These are phyloP conservation scores for Astragalus membranaceus DNA, from an alignment of 306 rosid species.

Conservation along the genomic window DNA sequence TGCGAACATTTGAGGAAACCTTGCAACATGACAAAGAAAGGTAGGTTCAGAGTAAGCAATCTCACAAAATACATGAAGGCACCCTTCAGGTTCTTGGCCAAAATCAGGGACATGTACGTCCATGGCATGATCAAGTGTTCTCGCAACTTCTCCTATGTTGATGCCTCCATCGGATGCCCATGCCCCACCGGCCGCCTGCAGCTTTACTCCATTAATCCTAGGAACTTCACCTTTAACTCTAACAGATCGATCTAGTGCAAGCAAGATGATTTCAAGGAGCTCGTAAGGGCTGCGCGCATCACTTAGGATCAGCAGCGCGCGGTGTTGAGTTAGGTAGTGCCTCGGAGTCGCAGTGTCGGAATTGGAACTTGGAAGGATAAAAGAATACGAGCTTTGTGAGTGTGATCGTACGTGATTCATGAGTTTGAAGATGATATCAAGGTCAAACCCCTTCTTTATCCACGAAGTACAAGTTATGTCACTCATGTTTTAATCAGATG, in stretches of 20 bases:
- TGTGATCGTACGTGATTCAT: constrained; percentile 11
- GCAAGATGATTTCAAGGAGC: constrained; percentile 40
- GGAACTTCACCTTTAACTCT: constrained; percentile 41
- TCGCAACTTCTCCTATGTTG: constrained; percentile 2
- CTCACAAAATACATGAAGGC: constrained; percentile 28
- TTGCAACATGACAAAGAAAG: background rate
- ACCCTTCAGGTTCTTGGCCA: constrained; percentile 32
- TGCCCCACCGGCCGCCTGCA: constrained; percentile 4
- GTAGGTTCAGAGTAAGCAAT: constrained; percentile 20
- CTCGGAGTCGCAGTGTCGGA: constrained; percentile 41
- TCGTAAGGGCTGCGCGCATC: constrained; percentile 42
- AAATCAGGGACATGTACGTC: constrained; percentile 45
- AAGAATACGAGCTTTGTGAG: constrained; percentile 52
- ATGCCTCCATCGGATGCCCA: constrained; percentile 19
- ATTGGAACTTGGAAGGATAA: constrained; percentile 42
- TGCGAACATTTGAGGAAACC: too few species aligned
- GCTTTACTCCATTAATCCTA: constrained; percentile 22
- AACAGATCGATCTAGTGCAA: constrained; percentile 5
- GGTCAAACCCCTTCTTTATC: constrained; percentile 12
- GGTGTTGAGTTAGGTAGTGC: background rate
- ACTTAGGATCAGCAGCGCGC: background rate
- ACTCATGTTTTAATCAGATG: background rate
- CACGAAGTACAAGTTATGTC: constrained; percentile 48
- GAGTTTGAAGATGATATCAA: background rate
- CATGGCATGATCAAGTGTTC: constrained; percentile 39